phyloP scores from a whole-genome alignment of 345 rosid species.

The Populus deltoides region DNA sequence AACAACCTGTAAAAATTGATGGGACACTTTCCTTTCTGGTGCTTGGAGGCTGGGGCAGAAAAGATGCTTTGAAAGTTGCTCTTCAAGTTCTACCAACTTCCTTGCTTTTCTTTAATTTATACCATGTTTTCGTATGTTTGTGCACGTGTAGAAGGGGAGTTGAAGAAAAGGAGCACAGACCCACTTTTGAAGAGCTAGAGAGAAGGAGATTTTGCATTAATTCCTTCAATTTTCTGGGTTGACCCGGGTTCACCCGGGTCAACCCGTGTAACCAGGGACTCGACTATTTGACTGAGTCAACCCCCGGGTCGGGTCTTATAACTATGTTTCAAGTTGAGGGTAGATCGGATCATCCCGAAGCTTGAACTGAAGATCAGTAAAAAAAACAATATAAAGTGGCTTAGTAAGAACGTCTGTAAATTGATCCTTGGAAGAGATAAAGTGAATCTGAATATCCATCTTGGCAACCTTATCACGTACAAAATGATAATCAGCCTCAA shows the following conservation, averaged over 20 bases:
- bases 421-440: background rate
- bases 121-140: background rate
- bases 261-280: rapidly evolving
- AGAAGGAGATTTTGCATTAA: constrained; percentile 61
- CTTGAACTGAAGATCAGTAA: too few species aligned
- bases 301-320: too few species aligned
- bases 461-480: background rate
- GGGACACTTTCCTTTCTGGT: constrained; percentile 61
- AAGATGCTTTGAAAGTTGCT: constrained; percentile 63
- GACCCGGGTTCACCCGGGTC: rapidly evolving
- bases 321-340: rapidly evolving
- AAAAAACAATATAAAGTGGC: background rate
- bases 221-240: too few species aligned
- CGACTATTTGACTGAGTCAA: too few species aligned
- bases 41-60: constrained; percentile 78
- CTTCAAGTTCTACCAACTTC: constrained; percentile 32
- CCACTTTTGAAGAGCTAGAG: constrained; percentile 24
- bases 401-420: background rate
- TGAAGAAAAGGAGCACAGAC: too few species aligned
- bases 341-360: too few species aligned
- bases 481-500: background rate
- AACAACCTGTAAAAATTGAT: constrained; percentile 44
- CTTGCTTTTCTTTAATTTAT: background rate
- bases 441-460: background rate
- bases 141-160: too few species aligned